Percentiles rank a stretch among this genome's conserved stretches.
Evolutionary conservation across 306 rosid genomes (phyloP).

Genomic region (Lathyrus oleraceus): DNA sequence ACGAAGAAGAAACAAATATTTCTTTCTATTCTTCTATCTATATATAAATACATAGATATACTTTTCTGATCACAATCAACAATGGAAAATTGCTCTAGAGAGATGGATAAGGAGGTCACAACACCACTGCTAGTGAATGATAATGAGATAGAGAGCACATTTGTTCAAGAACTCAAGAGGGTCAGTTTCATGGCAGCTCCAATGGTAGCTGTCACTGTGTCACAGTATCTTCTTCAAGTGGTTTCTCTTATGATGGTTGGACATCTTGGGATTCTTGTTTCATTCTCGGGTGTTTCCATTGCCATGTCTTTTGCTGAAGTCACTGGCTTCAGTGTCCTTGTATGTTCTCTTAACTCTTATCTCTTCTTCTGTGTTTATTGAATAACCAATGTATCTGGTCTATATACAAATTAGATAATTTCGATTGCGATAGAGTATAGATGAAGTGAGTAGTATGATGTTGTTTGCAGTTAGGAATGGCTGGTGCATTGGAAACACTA

Average conservation of each 20-base stretch:
- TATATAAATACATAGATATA: background rate
- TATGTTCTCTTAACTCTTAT: slow-evolving; percentile 14
- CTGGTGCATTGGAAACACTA: slow-evolving; percentile 66
- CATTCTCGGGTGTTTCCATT: slow-evolving; percentile 54
- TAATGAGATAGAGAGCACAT: slow-evolving; percentile 11
- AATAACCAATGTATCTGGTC: no score
- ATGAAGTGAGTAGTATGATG: no score
- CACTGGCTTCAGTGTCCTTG: slow-evolving; percentile 57
- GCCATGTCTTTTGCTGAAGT: slow-evolving; percentile 56
- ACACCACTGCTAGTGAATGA: slow-evolving; percentile 25
- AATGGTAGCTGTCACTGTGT: slow-evolving; percentile 53
- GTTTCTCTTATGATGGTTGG: slow-evolving; percentile 56
- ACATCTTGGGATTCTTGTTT: slow-evolving; percentile 42
- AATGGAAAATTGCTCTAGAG: slow-evolving; percentile 27
- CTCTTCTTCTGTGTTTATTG: background rate
- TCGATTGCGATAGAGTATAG: no score
- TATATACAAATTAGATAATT: no score
- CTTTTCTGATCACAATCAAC: background rate
- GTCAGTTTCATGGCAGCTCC: slow-evolving; percentile 52
- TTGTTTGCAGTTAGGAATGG: slow-evolving; percentile 56
- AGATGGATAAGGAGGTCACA: slow-evolving; percentile 35
- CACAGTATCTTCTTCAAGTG: slow-evolving; percentile 55
- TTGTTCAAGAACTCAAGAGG: slow-evolving; percentile 38
- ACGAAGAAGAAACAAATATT: background rate
- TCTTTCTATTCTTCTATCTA: background rate